phyloP scores from a whole-genome alignment of 2,329 filamentous ascomycete genomes.

The Diaporthe sp. region DNA sequence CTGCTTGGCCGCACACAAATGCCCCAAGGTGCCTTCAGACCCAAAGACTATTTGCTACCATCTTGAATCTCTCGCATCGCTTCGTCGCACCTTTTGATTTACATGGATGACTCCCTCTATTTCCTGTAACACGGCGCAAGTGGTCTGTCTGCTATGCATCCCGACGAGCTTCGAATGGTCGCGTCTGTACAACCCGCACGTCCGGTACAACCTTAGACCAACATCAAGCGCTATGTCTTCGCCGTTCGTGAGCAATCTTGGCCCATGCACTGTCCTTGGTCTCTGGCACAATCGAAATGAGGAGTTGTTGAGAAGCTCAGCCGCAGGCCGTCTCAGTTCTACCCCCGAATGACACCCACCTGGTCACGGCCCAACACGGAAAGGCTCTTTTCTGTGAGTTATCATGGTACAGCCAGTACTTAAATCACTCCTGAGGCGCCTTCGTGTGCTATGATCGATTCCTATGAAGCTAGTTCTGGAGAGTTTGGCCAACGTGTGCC shows the following conservation, averaged over 20 bases:
- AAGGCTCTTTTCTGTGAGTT: not conserved
- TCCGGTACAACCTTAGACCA: not conserved
- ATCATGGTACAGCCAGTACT: not conserved
- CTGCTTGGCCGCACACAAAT: not conserved
- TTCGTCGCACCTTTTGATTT: rapidly evolving
- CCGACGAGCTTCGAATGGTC: not conserved
- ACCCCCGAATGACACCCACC: too few relatives aligned
- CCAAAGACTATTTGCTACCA: not conserved
- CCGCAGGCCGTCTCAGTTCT: not conserved
- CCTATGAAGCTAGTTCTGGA: not conserved
- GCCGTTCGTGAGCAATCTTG: not conserved
- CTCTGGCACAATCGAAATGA: not conserved
- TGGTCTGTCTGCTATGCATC: not conserved
- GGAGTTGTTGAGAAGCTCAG: not conserved
- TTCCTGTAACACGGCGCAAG: not conserved
- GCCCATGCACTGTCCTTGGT: not conserved
- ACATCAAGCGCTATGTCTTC: not conserved
- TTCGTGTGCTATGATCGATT: not conserved
- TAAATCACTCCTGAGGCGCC: not conserved
- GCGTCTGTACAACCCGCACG: not conserved
- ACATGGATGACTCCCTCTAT: too few relatives aligned
- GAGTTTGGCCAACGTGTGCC: not conserved
- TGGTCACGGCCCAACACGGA: rapidly evolving
- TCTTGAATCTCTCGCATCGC: rapidly evolving
- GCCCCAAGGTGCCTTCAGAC: not conserved